Evolutionary conservation across 192 early-diverging fungal genomes (phyloP).

Genomic region (Coemansia sp.): DNA sequence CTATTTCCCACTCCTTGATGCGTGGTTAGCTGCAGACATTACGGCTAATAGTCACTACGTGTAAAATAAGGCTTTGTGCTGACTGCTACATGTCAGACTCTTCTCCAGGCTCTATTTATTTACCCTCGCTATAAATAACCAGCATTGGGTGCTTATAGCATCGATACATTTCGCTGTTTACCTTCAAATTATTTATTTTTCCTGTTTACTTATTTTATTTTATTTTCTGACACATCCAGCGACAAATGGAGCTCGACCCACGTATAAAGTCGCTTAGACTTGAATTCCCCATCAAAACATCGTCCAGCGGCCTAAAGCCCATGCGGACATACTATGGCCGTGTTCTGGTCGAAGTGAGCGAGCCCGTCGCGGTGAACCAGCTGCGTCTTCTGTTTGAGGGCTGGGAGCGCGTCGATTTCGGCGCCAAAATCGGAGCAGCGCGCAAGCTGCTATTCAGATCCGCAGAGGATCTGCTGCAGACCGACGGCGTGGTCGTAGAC

Average conservation of each 20-base stretch:
- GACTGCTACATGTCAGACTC: background rate
- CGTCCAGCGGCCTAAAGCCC: constrained; percentile 44
- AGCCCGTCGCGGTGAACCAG: constrained; percentile 37
- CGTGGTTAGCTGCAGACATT: background rate
- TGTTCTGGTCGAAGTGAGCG: constrained; percentile 27
- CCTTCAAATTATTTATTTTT: background rate
- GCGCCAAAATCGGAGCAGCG: constrained; percentile 35
- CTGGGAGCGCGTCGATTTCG: constrained; percentile 52
- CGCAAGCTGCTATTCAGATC: constrained; percentile 38
- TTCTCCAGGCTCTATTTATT: background rate
- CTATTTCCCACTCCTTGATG: background rate
- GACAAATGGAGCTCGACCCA: constrained; percentile 22
- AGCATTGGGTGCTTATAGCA: background rate
- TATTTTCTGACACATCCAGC: constrained; percentile 2
- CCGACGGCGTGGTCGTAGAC: constrained; percentile 21
- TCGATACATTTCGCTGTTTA: background rate
- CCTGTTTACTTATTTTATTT: background rate
- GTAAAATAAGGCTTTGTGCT: background rate
- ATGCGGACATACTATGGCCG: constrained; percentile 47
- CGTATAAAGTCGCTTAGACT: constrained; percentile 42
- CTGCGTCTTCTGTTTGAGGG: constrained; percentile 49
- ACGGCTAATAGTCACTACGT: background rate
- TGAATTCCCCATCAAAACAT: constrained; percentile 38
- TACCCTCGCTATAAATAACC: background rate
- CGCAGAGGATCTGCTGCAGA: constrained; percentile 36